Conservation (phyloP, 306 rosid genomes). For the Rubus parviflorus region DNA sequence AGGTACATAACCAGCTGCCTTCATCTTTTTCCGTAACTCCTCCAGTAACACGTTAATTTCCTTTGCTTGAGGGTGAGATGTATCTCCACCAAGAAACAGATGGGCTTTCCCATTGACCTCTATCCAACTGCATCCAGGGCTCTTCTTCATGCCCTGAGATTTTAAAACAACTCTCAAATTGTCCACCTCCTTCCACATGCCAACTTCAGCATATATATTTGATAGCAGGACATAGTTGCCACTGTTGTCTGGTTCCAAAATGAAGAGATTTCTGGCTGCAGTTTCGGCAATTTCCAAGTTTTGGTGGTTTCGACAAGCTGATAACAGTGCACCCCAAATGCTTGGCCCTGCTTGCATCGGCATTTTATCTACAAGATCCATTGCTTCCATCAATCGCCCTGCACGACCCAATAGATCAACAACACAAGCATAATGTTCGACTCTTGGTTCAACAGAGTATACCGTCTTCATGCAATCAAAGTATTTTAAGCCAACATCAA, state of each 20-base stretch:
- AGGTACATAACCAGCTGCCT: slow-evolving; percentile 31
- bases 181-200: slow-evolving; percentile 33
- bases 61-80: slow-evolving; percentile 25
- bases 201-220: slow-evolving; percentile 31
- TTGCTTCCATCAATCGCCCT: slow-evolving; percentile 29
- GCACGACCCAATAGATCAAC: slow-evolving; percentile 35
- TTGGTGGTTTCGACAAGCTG: slow-evolving; percentile 24
- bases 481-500: slow-evolving; percentile 25
- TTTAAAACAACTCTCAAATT: slow-evolving; percentile 15
- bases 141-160: slow-evolving; percentile 31
- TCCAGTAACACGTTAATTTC: slow-evolving; percentile 24
- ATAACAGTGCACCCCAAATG: slow-evolving; percentile 33
- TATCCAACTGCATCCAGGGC: slow-evolving; percentile 36
- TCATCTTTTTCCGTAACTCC: slow-evolving; percentile 21
- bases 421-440: slow-evolving; percentile 31
- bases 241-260: slow-evolving; percentile 28
- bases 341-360: slow-evolving; percentile 30
- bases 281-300: slow-evolving; percentile 25
- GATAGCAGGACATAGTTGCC: slow-evolving; percentile 37
- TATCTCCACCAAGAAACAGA: slow-evolving; percentile 36
- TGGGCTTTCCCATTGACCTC: slow-evolving; percentile 31
- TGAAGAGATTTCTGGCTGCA: slow-evolving; percentile 25
- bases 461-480: slow-evolving; percentile 7
- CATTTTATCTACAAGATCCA: slow-evolving; percentile 11
- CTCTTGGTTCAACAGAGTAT: slow-evolving; percentile 21